phyloP scores from a whole-genome alignment of 805 yeast species.

The Ogataea thermomethanolica region DNA sequence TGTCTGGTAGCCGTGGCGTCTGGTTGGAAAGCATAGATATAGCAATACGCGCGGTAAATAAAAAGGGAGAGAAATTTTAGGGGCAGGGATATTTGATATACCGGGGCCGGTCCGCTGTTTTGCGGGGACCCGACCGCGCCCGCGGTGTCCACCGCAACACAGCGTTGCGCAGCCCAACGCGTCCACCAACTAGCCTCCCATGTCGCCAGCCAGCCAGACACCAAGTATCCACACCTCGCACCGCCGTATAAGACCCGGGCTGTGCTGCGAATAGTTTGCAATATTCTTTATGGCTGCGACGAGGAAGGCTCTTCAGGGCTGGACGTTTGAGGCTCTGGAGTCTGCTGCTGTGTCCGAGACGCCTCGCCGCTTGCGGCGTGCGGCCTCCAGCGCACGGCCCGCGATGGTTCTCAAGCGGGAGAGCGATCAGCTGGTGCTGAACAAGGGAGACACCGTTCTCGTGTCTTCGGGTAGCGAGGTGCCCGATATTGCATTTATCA shows the following conservation, averaged over 20 bases:
- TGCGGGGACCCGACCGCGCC: no score
- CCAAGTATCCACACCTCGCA: background rate
- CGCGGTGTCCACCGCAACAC: no score
- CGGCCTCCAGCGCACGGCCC: background rate
- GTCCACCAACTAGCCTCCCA: no score
- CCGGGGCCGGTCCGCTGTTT: no score
- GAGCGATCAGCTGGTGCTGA: slow-evolving; percentile 45
- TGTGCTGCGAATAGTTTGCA: slow-evolving; percentile 6
- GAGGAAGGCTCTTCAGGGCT: slow-evolving; percentile 32
- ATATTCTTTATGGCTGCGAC: slow-evolving; percentile 25
- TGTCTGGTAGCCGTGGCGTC: slow-evolving; percentile 17
- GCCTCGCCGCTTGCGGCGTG: slow-evolving; percentile 21
- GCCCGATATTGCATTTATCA: slow-evolving; percentile 45
- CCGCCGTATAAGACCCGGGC: background rate
- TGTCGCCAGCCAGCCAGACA: background rate
- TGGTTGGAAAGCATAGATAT: slow-evolving; percentile 17
- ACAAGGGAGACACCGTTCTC: slow-evolving; percentile 52
- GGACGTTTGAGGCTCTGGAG: slow-evolving; percentile 31
- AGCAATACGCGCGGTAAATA: slow-evolving; percentile 11
- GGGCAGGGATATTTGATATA: background rate
- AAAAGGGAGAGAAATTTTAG: slow-evolving; percentile 5
- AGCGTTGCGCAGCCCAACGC: background rate
- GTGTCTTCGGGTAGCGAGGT: slow-evolving; percentile 32
- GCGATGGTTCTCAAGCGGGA: slow-evolving; percentile 37
- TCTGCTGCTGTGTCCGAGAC: slow-evolving; percentile 3